phyloP scores from a whole-genome alignment of 163 green algal genomes.

The Chloromonas sp. region DNA sequence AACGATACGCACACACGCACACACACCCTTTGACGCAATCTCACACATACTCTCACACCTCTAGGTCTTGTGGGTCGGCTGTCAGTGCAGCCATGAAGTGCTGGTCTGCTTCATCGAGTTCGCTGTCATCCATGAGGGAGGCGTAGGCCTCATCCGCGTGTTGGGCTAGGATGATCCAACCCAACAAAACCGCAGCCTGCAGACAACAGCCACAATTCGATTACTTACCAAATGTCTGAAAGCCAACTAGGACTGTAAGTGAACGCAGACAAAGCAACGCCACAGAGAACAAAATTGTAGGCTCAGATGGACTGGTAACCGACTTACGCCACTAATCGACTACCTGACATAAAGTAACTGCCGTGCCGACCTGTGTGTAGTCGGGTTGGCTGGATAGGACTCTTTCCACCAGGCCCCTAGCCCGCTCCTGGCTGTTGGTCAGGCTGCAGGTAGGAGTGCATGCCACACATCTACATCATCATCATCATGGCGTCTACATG shows the following conservation, averaged over 20 bases:
- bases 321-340: too few relatives aligned
- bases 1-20: too few relatives aligned
- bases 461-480: background rate
- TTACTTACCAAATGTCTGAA: too few relatives aligned
- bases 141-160: slow-evolving; percentile 34
- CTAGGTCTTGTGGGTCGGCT: slow-evolving; percentile 40
- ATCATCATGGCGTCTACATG: background rate
- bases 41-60: slow-evolving; percentile 21
- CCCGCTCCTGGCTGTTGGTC: slow-evolving; percentile 1
- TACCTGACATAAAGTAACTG: too few relatives aligned
- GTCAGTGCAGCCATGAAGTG: slow-evolving; percentile 48
- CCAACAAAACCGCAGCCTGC: slow-evolving; percentile 32
- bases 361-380: background rate
- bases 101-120: slow-evolving; percentile 40
- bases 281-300: too few relatives aligned
- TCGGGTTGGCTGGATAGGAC: background rate
- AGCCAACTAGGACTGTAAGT: too few relatives aligned
- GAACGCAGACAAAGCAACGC: too few relatives aligned
- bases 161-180: slow-evolving; percentile 54
- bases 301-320: too few relatives aligned
- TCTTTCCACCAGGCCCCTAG: slow-evolving; percentile 10
- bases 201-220: background rate
- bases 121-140: slow-evolving; percentile 32
- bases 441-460: background rate
- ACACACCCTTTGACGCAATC: too few relatives aligned